phyloP scores from a whole-genome alignment of 2,329 filamentous ascomycete genomes.

The Fusarium papillatum region DNA sequence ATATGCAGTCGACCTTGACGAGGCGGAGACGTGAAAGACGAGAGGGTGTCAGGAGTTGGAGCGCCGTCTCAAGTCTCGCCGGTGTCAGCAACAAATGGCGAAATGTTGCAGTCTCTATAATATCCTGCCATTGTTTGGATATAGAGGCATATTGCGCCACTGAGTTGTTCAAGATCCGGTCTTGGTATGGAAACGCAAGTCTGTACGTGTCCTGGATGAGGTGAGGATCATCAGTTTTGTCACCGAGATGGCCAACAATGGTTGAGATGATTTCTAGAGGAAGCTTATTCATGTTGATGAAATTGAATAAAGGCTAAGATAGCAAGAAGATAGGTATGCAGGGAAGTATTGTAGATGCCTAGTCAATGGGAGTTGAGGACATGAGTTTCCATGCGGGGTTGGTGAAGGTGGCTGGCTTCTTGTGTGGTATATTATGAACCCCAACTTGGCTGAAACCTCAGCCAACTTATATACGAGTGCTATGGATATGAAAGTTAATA shows the following conservation, averaged over 20 bases:
- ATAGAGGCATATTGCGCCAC: neutral
- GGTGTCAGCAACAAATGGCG: neutral
- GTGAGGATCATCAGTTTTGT: neutral
- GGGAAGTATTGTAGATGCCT: neutral
- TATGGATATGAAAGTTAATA: neutral
- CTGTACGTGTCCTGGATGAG: neutral
- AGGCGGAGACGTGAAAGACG: neutral
- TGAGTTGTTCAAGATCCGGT: neutral
- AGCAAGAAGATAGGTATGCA: neutral
- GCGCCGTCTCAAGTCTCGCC: neutral
- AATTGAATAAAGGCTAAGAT: neutral
- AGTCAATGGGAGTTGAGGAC: neutral
- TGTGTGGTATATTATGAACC: neutral
- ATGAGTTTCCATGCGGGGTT: neutral
- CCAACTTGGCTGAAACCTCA: neutral
- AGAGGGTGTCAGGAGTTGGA: neutral
- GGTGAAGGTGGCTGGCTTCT: neutral
- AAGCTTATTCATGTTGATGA: neutral
- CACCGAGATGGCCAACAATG: neutral
- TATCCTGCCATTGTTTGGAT: neutral
- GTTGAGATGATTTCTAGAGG: neutral
- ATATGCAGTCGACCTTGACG: neutral
- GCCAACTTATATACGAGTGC: neutral
- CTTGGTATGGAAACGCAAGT: neutral
- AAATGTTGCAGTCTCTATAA: neutral